phyloP scores from a whole-genome alignment of 495 filamentous ascomycete species.

The Echria macrotheca region DNA sequence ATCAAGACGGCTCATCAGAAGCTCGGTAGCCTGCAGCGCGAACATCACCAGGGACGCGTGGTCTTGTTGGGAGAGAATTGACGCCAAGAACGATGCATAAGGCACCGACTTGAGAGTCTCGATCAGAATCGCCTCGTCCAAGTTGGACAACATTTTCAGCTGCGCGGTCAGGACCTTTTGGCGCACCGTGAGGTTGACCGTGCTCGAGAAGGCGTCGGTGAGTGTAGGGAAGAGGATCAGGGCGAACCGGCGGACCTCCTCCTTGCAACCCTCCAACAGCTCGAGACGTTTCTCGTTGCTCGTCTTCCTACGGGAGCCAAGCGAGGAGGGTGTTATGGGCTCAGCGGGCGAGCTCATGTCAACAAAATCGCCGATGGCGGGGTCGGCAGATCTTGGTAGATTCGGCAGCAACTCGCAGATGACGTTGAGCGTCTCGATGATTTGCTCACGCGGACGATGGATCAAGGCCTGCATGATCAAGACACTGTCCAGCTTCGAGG shows the following conservation, averaged over 20 bases:
- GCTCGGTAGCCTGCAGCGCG: constrained; percentile 81
- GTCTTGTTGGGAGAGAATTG: constrained; percentile 94
- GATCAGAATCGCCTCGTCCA: constrained; percentile 75
- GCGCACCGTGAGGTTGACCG: constrained; percentile 95
- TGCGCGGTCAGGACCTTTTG: constrained; percentile 94
- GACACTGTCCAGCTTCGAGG: constrained; percentile 91
- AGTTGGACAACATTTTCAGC: constrained; percentile 95
- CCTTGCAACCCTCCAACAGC: constrained; percentile 71
- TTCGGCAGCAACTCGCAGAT: constrained; percentile 91
- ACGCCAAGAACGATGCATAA: constrained; percentile 94
- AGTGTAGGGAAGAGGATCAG: constrained; percentile 93
- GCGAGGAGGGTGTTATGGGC: constrained; percentile 29
- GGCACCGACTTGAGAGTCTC: constrained; percentile 86
- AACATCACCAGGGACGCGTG: constrained; percentile 79
- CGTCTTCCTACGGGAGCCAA: constrained; percentile 49
- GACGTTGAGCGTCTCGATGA: constrained; percentile 95
- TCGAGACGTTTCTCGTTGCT: constrained; percentile 72
- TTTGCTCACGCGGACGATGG: constrained; percentile 91
- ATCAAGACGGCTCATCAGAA: constrained; percentile 76
- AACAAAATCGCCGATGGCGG: constrained; percentile 47
- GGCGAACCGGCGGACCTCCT: constrained; percentile 85
- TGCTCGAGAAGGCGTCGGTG: constrained; percentile 96
- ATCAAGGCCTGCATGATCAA: constrained; percentile 99
- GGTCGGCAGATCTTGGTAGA: constrained; percentile 47
- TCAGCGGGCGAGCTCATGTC: constrained; percentile 36